phyloP scores from a whole-genome alignment of 148 eudicot genomes.

The Linanthus parryae region DNA sequence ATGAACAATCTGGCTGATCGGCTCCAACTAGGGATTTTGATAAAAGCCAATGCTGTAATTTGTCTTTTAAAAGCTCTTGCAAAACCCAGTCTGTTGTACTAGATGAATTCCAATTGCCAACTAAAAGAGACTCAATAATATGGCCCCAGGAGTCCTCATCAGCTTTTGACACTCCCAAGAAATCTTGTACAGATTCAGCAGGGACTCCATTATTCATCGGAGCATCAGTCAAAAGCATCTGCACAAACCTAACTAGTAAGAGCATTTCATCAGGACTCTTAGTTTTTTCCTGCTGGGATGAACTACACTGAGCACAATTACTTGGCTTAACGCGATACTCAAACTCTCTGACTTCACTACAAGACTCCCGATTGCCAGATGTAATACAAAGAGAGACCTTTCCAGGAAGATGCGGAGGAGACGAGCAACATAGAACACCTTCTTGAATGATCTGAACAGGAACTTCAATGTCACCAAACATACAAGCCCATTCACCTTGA shows the following conservation, averaged over 20 bases:
- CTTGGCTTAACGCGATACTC: constrained; percentile 54
- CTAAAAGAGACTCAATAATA: constrained; percentile 50
- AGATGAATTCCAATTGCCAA: constrained; percentile 47
- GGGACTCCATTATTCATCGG: constrained; percentile 27
- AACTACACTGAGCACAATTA: constrained; percentile 26
- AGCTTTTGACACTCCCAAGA: constrained; percentile 24
- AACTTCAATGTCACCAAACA: constrained; percentile 89
- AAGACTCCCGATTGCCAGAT: constrained; percentile 64
- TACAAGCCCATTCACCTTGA: constrained; percentile 61
- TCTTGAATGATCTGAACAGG: constrained; percentile 71
- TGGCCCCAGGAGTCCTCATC: constrained; percentile 56
- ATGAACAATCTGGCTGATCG: constrained; percentile 25
- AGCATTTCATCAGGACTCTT: constrained; percentile 62
- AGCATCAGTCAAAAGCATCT: constrained; percentile 51
- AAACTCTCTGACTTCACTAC: constrained; percentile 90
- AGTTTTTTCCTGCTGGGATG: constrained; percentile 27
- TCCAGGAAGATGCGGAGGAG: constrained; percentile 70
- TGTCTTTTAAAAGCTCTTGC: constrained; percentile 77
- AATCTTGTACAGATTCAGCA: constrained; percentile 28
- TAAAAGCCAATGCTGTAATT: constrained; percentile 72
- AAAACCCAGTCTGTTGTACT: constrained; percentile 69
- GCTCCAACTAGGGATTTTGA: constrained; percentile 23
- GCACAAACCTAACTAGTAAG: constrained; percentile 66
- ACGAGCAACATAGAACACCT: constrained; percentile 75
- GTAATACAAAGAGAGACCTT: constrained; percentile 71